Base-by-base conservation (phyloP, 2,329 filamentous ascomycete genomes). In the Botrytis aclada region DNA sequence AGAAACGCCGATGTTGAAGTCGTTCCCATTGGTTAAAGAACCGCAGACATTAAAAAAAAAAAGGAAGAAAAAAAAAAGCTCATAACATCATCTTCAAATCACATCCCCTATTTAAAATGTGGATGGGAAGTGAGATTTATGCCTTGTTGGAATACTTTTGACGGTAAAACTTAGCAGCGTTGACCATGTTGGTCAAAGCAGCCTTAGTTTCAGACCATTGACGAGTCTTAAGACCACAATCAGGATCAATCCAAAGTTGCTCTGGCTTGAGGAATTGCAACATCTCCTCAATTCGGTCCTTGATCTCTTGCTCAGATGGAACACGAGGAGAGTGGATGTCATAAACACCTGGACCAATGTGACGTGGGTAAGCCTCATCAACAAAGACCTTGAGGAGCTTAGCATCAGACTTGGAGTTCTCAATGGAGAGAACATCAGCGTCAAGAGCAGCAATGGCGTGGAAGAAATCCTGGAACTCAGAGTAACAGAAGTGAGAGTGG, bases 381-480 rank as follows among this genome's bases (percentile, higher is more conserved):
- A 98, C 93, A 83, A 99, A 99, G 84, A 99, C 96, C 86, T 95
- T 93, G 83, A 99, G 92, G 79, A 99, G 92, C 92, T 99, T 99
- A 83, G 96, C 96, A 82, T 99, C 96, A 80, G 93, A 97, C 92
- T 99, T 99, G 92, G 93, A 97, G 93, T 99, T 99, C 92, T 99
- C 96, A 80, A 99, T 99, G 82, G 93, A 97, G 81, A 99, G 91
- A 77, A 99, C 96, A 85, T 99, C 96, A 76, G 96, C 95, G 83
- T 99, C 96, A 77, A 99, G 92, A 75, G 96, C 95, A 77, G 96
- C 94, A 80, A 99, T 99, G 86, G 96, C 96, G 86, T 98, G 94
- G 94, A 99, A 99, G 90, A 99, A 99, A 89, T 99, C 96, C 88
- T 99, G 96, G 93, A 99, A 99, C 89, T 99, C 96, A 70, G 96